Conservation (phyloP, 371 early-diverging fungal genomes). For the Thermomucor indicae-seudaticae region DNA sequence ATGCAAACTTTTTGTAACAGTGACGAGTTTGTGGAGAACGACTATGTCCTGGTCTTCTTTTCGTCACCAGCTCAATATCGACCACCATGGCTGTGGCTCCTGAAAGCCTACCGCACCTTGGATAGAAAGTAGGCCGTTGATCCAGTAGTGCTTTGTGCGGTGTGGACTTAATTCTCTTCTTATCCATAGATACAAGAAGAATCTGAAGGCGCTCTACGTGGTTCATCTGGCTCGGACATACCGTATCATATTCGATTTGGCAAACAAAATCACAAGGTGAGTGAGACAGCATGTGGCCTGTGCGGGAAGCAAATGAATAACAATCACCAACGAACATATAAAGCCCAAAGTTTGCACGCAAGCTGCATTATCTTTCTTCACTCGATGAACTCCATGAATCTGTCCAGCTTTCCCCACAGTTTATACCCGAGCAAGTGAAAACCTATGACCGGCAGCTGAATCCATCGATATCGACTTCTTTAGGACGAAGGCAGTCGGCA, state of each 20-base stretch:
- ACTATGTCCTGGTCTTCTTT: conserved; percentile 83
- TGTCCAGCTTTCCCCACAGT: conserved; percentile 69
- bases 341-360: conserved; percentile 92
- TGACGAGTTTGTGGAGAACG: conserved; percentile 79
- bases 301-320: not conserved
- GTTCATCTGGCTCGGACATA: conserved; percentile 65
- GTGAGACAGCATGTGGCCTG: not conserved
- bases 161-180: not conserved
- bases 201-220: conserved; percentile 85
- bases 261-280: conserved; percentile 43
- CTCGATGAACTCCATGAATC: conserved; percentile 62
- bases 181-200: conserved; percentile 79
- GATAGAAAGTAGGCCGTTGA: conserved; percentile 56
- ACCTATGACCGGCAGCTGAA: conserved; percentile 48
- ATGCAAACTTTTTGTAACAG: conserved; percentile 14
- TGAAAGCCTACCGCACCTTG: conserved; percentile 77
- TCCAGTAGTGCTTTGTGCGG: not conserved
- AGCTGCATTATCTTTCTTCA: conserved; percentile 75
- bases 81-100: conserved; percentile 84
- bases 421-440: conserved; percentile 75
- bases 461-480: not conserved
- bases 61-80: conserved; percentile 75
- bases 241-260: conserved; percentile 38
- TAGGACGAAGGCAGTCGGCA: not conserved
- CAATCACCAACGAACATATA: not conserved